Evolutionary conservation across 2,329 filamentous ascomycete species (phyloP).

Genomic region (Arthrobotrys iridis): DNA sequence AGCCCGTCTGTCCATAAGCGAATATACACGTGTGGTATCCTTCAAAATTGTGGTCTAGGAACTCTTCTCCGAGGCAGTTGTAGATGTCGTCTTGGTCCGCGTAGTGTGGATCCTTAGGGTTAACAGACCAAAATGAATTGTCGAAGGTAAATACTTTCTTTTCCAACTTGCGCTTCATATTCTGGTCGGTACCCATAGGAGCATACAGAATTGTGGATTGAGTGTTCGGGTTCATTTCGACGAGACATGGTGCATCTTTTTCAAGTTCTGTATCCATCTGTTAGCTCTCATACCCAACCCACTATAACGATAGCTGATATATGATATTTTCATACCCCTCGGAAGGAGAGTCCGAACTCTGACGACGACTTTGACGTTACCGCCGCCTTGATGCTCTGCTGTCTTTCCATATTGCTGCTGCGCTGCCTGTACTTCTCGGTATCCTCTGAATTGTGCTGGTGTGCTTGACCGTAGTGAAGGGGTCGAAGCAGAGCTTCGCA

Average conservation of each 20-base stretch:
- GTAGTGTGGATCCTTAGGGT: conserved; percentile 81
- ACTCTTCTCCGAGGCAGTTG: conserved; percentile 91
- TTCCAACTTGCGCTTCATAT: conserved; percentile 76
- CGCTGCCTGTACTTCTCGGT: conserved; percentile 35
- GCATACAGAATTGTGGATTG: conserved; percentile 84
- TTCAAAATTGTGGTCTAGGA: conserved; percentile 98
- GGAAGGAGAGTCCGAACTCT: conserved; percentile 81
- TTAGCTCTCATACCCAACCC: conserved; percentile 58
- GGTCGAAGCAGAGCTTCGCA: conserved; percentile 77
- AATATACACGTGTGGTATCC: conserved; percentile 99
- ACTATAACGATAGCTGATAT: conserved; percentile 9
- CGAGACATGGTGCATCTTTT: conserved; percentile 81
- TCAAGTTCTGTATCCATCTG: conserved; percentile 73
- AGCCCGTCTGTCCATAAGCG: conserved; percentile 96
- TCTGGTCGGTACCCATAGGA: conserved; percentile 69
- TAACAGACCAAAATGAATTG: conserved; percentile 97
- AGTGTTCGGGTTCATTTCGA: conserved; percentile 87
- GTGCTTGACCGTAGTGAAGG: conserved; percentile 76
- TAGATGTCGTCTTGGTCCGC: conserved; percentile 93
- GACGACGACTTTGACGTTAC: conserved; percentile 84
- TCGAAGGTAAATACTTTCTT: conserved; percentile 96
- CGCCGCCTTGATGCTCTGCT: conserved; percentile 70
- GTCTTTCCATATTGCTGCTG: conserved; percentile 60
- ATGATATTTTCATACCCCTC: conserved; percentile 69
- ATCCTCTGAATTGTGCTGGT: conserved; percentile 47